Evolutionary conservation across 2,329 filamentous ascomycete genomes (phyloP), one percentile per base, ranked within the genome.

Genomic region (Aspergillus terreus): DNA sequence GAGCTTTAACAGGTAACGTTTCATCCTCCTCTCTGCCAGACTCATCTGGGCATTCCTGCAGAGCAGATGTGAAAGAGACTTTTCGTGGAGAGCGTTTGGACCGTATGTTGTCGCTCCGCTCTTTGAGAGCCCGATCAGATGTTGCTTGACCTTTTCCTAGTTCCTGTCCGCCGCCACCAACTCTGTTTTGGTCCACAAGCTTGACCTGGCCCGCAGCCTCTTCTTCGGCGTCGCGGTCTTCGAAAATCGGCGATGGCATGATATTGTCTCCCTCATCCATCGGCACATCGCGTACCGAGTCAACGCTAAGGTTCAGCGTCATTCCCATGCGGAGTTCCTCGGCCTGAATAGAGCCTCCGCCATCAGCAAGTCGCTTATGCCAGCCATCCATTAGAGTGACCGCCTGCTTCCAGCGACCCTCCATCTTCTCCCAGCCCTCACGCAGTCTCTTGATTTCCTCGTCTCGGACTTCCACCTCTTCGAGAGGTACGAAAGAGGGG

Each of bases 401-500:
- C 1, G 94, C 90, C 66, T 97, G 92, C 58, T 84, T 86, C 90
- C 94, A 96, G 47, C 91, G 83, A 19, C 77, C 81, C 70, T 97
- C 92, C 89, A 97, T 96, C 71, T 88, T 91, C 67, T 95, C 88
- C 87, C 92, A 95, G 14, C 92, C 90, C 50, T 87, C 83, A 49
- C 90, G 84, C 44, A 99, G 77, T 47, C 89, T 82, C 47, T 82
- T 80, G 58, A 99, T 97, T 68, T 96, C 92, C 53, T 95, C 87
- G 58, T 99, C 92, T 49, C 92, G 84, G n/a, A 91, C 75, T 64
- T 95, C 86, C 2, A 99, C 90, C 69, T 97, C 94, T 63, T 97
- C 94, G 19, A 97, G 83, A 0, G 92, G 89, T 12, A 96, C 94
- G 68, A 97, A 99, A 2, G 92, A 95, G 1, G 94, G 94, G 64